Percentiles rank a stretch among this genome's conserved stretches.
Conservation (phyloP, 345 rosid species). For the Eucalyptus melliodora region DNA sequence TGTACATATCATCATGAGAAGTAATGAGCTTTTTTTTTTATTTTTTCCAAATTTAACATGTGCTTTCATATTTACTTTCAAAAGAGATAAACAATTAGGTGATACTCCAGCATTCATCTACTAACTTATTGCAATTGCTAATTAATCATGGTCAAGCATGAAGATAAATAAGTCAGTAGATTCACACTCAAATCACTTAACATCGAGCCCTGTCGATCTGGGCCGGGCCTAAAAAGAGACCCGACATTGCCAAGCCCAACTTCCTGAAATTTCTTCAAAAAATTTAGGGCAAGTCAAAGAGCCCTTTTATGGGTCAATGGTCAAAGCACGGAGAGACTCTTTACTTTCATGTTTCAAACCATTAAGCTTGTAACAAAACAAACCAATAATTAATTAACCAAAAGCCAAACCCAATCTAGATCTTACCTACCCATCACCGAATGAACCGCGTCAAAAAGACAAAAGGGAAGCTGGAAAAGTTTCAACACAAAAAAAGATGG, state of each 20-base stretch:
- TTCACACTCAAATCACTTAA: background rate
- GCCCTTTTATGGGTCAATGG: background rate
- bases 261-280: background rate
- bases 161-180: background rate
- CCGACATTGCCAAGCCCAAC: background rate
- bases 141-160: background rate
- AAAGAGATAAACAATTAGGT: background rate
- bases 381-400: background rate
- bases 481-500: background rate
- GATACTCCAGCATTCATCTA: background rate
- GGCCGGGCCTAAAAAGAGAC: background rate
- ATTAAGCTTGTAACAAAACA: background rate
- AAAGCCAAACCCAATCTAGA: background rate
- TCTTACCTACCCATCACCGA: background rate
- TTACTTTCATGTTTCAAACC: background rate
- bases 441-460: background rate
- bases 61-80: background rate
- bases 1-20: background rate
- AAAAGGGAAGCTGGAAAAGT: background rate
- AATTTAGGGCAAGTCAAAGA: background rate
- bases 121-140: background rate
- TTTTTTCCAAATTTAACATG: background rate
- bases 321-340: background rate
- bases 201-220: background rate
- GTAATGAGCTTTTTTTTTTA: background rate